These are phyloP conservation scores for Primulina huaijiensis DNA, from an alignment of 257 asterid genomes.

Conservation along the genomic window DNA sequence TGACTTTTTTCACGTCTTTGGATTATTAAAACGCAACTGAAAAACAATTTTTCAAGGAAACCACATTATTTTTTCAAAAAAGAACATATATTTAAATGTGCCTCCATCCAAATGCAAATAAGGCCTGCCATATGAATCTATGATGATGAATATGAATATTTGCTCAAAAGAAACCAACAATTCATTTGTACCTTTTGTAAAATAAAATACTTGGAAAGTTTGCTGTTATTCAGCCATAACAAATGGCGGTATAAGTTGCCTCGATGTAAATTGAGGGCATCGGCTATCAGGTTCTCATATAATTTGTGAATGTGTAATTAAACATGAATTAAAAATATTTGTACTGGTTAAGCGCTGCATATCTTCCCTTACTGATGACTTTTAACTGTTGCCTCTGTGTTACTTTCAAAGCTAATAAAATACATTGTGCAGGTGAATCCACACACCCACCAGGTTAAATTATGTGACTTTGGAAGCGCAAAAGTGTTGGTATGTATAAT, in stretches of 20 bases:
- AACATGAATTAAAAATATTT: neutral
- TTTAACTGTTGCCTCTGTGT: neutral
- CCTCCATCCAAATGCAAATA: neutral
- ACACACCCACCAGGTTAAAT: conserved; percentile 75
- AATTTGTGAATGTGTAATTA: conserved; percentile 4
- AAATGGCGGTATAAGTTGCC: neutral
- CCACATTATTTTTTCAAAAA: neutral
- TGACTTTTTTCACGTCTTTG: neutral
- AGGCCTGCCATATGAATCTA: neutral
- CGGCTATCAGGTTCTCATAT: neutral
- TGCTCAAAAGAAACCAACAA: neutral
- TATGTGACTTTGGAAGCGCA: conserved; percentile 89
- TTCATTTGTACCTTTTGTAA: neutral
- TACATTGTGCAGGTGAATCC: conserved; percentile 66
- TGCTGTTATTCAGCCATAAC: neutral
- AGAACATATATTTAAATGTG: neutral
- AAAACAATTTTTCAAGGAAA: no score
- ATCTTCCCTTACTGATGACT: conserved; percentile 10
- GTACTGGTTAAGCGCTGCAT: neutral
- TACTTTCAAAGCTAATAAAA: conserved; percentile 10
- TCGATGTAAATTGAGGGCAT: no score
- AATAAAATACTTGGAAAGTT: neutral
- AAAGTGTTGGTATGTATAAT: conserved; percentile 67
- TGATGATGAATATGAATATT: neutral
- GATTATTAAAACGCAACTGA: neutral